Evolutionary conservation across 257 asterid genomes (phyloP).

Genomic region (Fraxinus americana): DNA sequence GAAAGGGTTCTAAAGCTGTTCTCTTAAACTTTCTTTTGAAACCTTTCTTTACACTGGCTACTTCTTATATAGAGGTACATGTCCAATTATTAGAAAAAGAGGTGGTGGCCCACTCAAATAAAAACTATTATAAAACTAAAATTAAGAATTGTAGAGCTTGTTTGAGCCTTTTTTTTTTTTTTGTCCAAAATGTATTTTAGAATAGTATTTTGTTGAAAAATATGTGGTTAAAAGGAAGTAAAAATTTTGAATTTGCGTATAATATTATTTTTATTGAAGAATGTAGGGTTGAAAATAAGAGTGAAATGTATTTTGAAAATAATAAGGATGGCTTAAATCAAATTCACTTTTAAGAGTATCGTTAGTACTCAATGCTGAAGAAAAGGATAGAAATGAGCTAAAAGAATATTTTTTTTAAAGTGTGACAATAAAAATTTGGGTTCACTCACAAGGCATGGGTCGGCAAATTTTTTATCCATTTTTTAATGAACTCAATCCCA

Average conservation of each 20-base stretch:
- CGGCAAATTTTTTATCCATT: no score
- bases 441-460: no score
- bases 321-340: neutral
- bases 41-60: slow-evolving; percentile 8
- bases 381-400: slow-evolving; percentile 30
- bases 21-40: slow-evolving; percentile 30
- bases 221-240: no score
- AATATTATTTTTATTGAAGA: no score
- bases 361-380: slow-evolving; percentile 5
- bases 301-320: no score
- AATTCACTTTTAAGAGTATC: neutral
- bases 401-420: slow-evolving; percentile 14
- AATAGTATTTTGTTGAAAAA: no score
- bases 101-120: slow-evolving; percentile 21
- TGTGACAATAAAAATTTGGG: slow-evolving; percentile 4
- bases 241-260: no score
- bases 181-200: no score
- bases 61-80: slow-evolving; percentile 47
- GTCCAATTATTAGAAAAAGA: slow-evolving; percentile 23
- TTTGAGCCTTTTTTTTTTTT: no score
- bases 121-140: neutral
- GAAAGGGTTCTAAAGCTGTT: slow-evolving; percentile 30
- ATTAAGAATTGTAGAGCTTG: neutral
- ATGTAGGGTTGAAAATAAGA: no score
- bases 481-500: no score